A percentile compares a stretch with the other conserved stretches of the same genome.
phyloP scores from a whole-genome alignment of 1,139 yeast species.

The Tardiomyces depauwii region DNA sequence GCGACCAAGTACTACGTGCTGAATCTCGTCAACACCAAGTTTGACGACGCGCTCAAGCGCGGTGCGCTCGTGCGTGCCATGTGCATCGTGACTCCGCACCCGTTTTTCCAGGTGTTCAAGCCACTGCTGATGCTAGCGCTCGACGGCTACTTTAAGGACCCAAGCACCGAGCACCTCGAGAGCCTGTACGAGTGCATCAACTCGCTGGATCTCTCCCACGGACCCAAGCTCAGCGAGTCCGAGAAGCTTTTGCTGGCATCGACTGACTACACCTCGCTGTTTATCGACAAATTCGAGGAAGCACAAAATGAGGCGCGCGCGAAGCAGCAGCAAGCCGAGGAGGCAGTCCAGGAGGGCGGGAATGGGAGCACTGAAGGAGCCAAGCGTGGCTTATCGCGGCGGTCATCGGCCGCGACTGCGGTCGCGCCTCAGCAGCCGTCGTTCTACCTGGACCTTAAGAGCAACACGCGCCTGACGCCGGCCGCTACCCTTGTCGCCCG shows the following conservation, averaged over 20 bases:
- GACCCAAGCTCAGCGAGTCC: slow-evolving; percentile 20
- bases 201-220: slow-evolving; percentile 21
- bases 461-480: slow-evolving; percentile 7
- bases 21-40: slow-evolving; percentile 46
- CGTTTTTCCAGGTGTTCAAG: slow-evolving; percentile 46
- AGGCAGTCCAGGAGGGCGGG: neutral
- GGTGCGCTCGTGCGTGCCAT: slow-evolving; percentile 49
- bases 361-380: neutral
- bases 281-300: slow-evolving; percentile 20
- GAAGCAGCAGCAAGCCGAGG: slow-evolving; percentile 3
- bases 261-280: slow-evolving; percentile 20
- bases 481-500: slow-evolving; percentile 1
- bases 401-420: slow-evolving; percentile 1
- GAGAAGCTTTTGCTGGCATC: slow-evolving; percentile 24
- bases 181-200: slow-evolving; percentile 32
- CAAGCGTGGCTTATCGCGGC: neutral
- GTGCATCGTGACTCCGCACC: slow-evolving; percentile 40
- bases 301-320: slow-evolving; percentile 3
- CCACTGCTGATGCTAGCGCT: slow-evolving; percentile 46
- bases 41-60: slow-evolving; percentile 35
- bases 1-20: slow-evolving; percentile 41
- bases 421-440: slow-evolving; percentile 1
- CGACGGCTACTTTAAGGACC: slow-evolving; percentile 30
- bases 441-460: slow-evolving; percentile 21
- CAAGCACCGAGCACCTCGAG: slow-evolving; percentile 18